Evolutionary conservation across 164 flowering plant genomes (phyloP).

Genomic region (Piper betle): DNA sequence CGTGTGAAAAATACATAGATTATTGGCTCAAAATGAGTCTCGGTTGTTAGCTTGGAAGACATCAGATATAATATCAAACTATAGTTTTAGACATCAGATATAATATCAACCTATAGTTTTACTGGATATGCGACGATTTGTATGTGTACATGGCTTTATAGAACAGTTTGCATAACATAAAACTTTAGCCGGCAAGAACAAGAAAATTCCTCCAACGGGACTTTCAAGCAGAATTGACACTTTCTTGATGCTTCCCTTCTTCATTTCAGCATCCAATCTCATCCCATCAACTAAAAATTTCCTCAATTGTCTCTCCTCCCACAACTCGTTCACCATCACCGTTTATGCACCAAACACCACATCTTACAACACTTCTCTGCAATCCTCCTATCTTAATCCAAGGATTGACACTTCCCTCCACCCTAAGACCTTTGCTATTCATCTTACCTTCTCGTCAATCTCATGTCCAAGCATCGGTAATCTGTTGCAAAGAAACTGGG

Average conservation of each 20-base stretch:
- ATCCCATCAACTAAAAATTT: neutral
- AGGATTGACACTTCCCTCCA: slow-evolving; percentile 4
- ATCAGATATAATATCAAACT: no score
- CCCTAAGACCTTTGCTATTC: slow-evolving; percentile 14
- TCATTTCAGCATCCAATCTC: neutral
- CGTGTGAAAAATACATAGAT: no score
- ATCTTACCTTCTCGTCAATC: slow-evolving; percentile 17
- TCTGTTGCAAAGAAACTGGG: slow-evolving; percentile 12
- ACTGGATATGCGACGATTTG: no score
- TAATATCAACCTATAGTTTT: no score
- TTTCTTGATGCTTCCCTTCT: neutral
- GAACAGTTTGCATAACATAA: no score
- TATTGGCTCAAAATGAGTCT: no score
- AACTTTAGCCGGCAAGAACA: neutral
- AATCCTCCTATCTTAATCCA: slow-evolving; percentile 7
- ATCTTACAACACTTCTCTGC: slow-evolving; percentile 4
- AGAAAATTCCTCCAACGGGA: neutral
- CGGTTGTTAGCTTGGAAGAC: no score
- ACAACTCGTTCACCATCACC: neutral
- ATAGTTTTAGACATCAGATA: no score
- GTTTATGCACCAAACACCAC: neutral
- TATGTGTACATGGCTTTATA: no score
- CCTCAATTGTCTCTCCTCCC: neutral
- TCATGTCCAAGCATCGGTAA: slow-evolving; percentile 16
- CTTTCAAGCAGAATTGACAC: neutral